Percentiles rank a stretch among this genome's conserved stretches.
Evolutionary conservation across 1,284 basidiomycete genomes (phyloP).

Genomic region (Marasmius sp.): DNA sequence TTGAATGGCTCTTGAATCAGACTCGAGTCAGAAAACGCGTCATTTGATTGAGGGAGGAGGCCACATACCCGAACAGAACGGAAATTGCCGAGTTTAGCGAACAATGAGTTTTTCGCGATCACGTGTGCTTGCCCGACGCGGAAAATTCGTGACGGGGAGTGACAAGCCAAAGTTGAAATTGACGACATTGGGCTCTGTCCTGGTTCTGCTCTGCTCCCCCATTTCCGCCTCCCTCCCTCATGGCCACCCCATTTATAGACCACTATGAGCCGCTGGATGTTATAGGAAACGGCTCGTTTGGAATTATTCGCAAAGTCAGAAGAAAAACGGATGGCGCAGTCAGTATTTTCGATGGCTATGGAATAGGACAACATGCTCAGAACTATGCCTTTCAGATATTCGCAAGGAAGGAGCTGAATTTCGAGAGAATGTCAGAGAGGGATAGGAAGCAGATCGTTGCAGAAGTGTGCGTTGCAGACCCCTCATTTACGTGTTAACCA

Average conservation of each 20-base stretch:
- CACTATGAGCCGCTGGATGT: conserved; percentile 87
- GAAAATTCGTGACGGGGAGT: not conserved
- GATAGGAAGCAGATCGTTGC: conserved; percentile 94
- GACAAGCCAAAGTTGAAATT: not conserved
- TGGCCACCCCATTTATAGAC: conserved; percentile 52
- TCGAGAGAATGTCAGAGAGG: conserved; percentile 90
- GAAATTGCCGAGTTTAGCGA: not conserved
- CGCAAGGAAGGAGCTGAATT: conserved; percentile 94
- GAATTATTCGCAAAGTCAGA: conserved; percentile 91
- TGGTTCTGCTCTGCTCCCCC: not conserved
- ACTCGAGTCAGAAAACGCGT: not conserved
- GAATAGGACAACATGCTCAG: not conserved
- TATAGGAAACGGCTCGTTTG: conserved; percentile 97
- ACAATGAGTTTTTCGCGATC: conserved; percentile 1
- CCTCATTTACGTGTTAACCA: not conserved
- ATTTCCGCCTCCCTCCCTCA: conserved; percentile 10
- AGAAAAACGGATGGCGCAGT: conserved; percentile 85
- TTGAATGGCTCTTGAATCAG: not conserved
- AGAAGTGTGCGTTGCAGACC: conserved; percentile 79
- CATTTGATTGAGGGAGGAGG: not conserved
- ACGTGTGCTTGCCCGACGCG: not conserved
- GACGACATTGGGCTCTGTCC: conserved; percentile 4
- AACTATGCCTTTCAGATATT: conserved; percentile 57
- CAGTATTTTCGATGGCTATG: conserved; percentile 30
- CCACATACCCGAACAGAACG: not conserved